Conservation (phyloP, 495 filamentous ascomycete genomes). For the Letharia lupina region DNA sequence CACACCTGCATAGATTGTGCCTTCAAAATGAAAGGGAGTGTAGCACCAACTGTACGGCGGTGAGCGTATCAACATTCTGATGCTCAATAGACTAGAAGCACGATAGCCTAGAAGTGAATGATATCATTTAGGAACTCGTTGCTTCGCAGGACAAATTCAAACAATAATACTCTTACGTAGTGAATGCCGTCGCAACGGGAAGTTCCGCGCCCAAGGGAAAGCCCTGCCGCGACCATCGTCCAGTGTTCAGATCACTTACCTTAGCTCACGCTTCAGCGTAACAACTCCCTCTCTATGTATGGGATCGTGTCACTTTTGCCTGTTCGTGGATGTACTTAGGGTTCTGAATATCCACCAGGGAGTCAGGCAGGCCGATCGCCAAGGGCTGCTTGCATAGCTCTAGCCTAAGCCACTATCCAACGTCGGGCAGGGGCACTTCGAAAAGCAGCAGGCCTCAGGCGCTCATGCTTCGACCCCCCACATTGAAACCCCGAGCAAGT, state of each 20-base stretch:
- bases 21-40: background rate
- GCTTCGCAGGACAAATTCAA: background rate
- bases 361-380: conserved; percentile 10
- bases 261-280: background rate
- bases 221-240: background rate
- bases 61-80: background rate
- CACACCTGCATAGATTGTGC: background rate
- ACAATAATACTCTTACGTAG: background rate
- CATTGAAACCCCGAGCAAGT: conserved; percentile 4
- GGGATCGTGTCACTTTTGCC: background rate
- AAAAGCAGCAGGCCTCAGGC: conserved; percentile 12
- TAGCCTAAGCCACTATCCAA: conserved; percentile 15
- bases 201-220: background rate
- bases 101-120: background rate
- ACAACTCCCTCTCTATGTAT: background rate
- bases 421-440: conserved; percentile 16
- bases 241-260: background rate
- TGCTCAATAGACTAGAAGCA: background rate
- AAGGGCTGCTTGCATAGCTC: conserved; percentile 5
- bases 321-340: background rate
- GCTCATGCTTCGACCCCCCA: conserved; percentile 11
- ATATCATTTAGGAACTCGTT: background rate
- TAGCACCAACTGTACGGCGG: background rate
- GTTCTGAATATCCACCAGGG: background rate
- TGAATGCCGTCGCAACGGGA: background rate